These are phyloP conservation scores for Nectriaceae sp. DNA, from an alignment of 2,329 filamentous ascomycete genomes.

Conservation along the genomic window DNA sequence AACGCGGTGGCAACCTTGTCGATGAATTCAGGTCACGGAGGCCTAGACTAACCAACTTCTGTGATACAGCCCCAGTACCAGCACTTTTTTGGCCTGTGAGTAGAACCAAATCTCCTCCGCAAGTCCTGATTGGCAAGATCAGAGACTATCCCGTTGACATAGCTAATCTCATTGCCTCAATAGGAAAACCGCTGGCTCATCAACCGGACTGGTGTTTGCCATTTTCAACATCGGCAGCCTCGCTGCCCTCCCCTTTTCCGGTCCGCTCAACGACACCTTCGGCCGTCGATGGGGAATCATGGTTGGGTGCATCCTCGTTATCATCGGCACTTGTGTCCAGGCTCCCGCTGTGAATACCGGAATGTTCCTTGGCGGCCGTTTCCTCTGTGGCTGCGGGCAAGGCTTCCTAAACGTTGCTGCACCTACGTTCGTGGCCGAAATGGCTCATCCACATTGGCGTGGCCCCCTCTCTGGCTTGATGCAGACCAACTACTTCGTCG, in stretches of 20 bases:
- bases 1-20: too few relatives aligned
- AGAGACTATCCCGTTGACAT: too few relatives aligned
- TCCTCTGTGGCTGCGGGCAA: slow-evolving; percentile 57
- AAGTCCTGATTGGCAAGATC: too few relatives aligned
- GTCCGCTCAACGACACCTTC: slow-evolving; percentile 47
- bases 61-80: not conserved
- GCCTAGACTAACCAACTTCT: too few relatives aligned
- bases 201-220: not conserved
- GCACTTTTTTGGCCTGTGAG: not conserved
- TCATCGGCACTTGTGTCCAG: slow-evolving; percentile 49
- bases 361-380: slow-evolving; percentile 58
- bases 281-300: slow-evolving; percentile 42
- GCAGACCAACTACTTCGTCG: slow-evolving; percentile 17
- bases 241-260: slow-evolving; percentile 46
- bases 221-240: slow-evolving; percentile 32
- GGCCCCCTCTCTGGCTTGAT: slow-evolving; percentile 31
- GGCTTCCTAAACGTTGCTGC: slow-evolving; percentile 47
- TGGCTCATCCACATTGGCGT: slow-evolving; percentile 35
- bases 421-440: slow-evolving; percentile 50
- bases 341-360: slow-evolving; percentile 38
- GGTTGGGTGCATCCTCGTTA: slow-evolving; percentile 43
- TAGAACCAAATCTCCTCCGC: too few relatives aligned
- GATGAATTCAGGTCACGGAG: too few relatives aligned
- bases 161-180: not conserved
- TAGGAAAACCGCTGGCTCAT: not conserved